Percentiles rank a stretch among this genome's conserved stretches.
Conservation (phyloP, 2,329 filamentous ascomycete species). For the Colletotrichum sp. region DNA sequence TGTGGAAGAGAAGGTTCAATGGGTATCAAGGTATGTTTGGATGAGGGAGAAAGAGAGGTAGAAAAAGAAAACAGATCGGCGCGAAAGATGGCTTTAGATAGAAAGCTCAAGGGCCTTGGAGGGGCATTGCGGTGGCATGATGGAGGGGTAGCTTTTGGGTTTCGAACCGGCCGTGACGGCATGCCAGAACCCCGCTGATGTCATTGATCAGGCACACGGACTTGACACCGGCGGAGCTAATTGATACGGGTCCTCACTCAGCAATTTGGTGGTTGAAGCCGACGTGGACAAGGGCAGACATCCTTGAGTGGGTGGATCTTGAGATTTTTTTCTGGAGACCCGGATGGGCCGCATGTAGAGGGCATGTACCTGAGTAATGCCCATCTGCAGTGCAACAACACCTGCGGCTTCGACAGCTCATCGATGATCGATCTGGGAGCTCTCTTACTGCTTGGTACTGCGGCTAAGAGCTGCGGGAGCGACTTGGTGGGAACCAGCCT, state of each 20-base stretch:
- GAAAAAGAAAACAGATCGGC: not conserved
- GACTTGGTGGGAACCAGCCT: not conserved
- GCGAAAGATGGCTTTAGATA: constrained; percentile 5
- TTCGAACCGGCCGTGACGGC: constrained; percentile 14
- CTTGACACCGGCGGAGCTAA: not conserved
- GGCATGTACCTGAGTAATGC: not conserved
- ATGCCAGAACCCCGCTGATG: constrained; percentile 16
- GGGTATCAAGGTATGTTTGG: not conserved
- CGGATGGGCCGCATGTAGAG: constrained; percentile 8
- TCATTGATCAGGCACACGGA: constrained; percentile 9
- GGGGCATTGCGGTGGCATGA: constrained; percentile 8
- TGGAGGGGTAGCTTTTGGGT: constrained; percentile 18
- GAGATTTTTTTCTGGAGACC: constrained; percentile 1
- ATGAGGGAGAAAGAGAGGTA: not conserved
- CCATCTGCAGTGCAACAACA: not conserved
- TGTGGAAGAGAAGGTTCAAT: not conserved
- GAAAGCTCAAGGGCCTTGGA: not conserved
- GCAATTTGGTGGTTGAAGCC: not conserved
- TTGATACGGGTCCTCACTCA: constrained; percentile 1
- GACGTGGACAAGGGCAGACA: not conserved
- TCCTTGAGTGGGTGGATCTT: not conserved
- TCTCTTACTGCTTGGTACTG: not conserved
- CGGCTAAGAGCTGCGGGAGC: not conserved
- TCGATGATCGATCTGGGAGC: not conserved
- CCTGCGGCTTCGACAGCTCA: constrained; percentile 2